phyloP scores from a whole-genome alignment of 345 rosid species.

The Firmiana major region DNA sequence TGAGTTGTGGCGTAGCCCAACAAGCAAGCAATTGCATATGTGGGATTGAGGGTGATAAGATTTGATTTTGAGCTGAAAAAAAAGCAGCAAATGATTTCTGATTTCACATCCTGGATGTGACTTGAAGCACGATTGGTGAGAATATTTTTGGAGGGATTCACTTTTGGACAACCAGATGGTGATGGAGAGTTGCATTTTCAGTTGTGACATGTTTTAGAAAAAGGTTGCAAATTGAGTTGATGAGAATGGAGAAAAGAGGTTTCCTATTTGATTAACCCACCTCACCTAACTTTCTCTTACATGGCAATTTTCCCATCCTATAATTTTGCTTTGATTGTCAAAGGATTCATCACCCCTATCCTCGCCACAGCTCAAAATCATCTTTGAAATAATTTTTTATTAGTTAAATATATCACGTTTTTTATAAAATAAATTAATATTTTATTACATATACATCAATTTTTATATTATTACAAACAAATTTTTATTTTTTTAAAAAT shows the following conservation, averaged over 20 bases:
- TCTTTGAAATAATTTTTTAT: too few relatives aligned
- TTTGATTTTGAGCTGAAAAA: neutral
- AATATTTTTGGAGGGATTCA: slow-evolving; percentile 4
- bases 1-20: neutral
- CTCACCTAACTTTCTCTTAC: neutral
- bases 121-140: slow-evolving; percentile 12
- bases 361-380: too few relatives aligned
- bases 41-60: neutral
- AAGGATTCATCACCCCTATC: neutral
- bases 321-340: neutral
- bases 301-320: neutral
- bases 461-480: too few relatives aligned
- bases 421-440: too few relatives aligned
- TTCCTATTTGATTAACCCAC: slow-evolving; percentile 1
- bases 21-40: neutral
- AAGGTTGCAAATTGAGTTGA: neutral
- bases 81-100: neutral
- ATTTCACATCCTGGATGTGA: slow-evolving; percentile 8
- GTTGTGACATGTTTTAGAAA: neutral
- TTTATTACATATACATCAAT: too few relatives aligned
- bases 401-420: too few relatives aligned
- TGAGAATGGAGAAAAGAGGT: neutral
- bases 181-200: neutral
- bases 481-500: too few relatives aligned
- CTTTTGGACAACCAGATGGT: neutral